Evolutionary conservation across 129 eudicot species (phyloP).

Genomic region (Chrysanthemum makinoi): DNA sequence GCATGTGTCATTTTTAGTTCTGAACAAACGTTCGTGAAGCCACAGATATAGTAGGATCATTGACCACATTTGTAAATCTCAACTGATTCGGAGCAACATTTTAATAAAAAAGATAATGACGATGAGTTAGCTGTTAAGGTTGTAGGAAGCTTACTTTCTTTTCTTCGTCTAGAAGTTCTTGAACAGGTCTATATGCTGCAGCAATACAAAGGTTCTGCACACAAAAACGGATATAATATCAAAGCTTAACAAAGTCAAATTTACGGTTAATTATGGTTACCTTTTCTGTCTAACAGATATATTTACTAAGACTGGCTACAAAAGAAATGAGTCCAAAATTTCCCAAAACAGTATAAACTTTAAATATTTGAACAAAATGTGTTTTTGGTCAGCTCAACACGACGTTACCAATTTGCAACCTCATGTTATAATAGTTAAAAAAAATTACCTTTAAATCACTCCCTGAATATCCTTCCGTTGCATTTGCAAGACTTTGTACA

Average conservation of each 20-base stretch:
- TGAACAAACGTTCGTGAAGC: not conserved
- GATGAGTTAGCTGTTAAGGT: not conserved
- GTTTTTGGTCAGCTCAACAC: not conserved
- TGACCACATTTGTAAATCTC: not conserved
- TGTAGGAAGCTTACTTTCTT: slow-evolving; percentile 54
- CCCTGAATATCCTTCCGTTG: slow-evolving; percentile 95
- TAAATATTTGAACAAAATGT: not conserved
- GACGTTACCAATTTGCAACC: too few relatives aligned
- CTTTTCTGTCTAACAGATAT: too few relatives aligned
- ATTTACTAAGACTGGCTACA: too few relatives aligned
- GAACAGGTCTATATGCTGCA: slow-evolving; percentile 97
- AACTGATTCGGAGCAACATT: not conserved
- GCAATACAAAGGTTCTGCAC: slow-evolving; percentile 94
- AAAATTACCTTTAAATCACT: slow-evolving; percentile 81
- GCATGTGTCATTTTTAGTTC: not conserved
- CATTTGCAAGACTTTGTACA: slow-evolving; percentile 73
- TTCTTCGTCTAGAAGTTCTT: slow-evolving; percentile 84
- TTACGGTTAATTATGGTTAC: too few relatives aligned
- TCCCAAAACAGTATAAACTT: not conserved
- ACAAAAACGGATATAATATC: not conserved
- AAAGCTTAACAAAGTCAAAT: too few relatives aligned
- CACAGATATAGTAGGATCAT: slow-evolving; percentile 8
- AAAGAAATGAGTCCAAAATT: not conserved
- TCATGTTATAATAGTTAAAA: not conserved
- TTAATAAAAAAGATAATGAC: not conserved